These are phyloP conservation scores for Saccharomyces eubayanus DNA, from an alignment of 805 yeast genomes.

Conservation along the genomic window DNA sequence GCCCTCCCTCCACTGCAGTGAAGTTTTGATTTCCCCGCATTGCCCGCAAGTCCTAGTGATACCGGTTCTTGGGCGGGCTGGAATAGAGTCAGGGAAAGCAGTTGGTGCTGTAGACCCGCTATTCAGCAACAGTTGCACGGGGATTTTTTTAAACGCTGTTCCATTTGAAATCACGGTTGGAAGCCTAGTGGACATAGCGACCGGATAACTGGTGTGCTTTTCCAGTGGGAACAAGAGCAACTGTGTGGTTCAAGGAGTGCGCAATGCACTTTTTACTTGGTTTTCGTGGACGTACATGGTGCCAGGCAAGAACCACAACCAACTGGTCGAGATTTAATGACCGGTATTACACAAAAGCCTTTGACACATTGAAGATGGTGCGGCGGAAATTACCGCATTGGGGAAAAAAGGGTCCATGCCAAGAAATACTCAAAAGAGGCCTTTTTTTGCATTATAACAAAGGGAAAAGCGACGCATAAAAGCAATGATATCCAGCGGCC, in stretches of 20 bases:
- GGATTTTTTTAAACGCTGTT: neutral
- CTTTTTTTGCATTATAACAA: neutral
- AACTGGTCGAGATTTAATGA: neutral
- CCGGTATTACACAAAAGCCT: neutral
- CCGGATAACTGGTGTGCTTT: neutral
- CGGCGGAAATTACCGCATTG: neutral
- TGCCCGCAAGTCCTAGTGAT: neutral
- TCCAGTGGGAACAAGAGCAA: neutral
- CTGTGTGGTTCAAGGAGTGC: neutral
- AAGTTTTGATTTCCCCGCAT: neutral
- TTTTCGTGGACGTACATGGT: neutral
- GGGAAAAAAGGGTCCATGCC: neutral
- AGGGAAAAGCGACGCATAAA: neutral
- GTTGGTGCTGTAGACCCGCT: neutral
- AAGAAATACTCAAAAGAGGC: neutral
- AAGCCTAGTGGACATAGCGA: neutral
- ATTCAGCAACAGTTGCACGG: neutral
- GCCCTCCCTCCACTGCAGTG: neutral
- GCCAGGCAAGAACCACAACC: neutral
- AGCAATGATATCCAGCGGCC: too few relatives aligned
- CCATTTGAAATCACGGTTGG: neutral
- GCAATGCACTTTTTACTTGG: neutral
- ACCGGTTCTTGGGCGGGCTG: neutral
- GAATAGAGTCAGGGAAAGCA: neutral
- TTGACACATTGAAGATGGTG: neutral